These are phyloP conservation scores for Teunomyces cretensis DNA, from an alignment of 805 yeast genomes.

Conservation along the genomic window DNA sequence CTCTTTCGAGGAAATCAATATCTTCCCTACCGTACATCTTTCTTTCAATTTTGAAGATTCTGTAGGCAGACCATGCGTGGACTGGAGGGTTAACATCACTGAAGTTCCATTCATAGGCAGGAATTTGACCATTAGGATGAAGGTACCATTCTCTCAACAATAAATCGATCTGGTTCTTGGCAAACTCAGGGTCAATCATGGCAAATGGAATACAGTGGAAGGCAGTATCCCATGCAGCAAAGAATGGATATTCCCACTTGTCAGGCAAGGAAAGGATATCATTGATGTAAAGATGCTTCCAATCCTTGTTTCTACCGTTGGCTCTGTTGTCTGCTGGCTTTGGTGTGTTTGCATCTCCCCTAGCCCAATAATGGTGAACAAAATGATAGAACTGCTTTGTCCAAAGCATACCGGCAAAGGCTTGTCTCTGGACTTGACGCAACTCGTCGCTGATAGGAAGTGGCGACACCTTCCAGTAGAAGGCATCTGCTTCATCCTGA, in stretches of 20 bases:
- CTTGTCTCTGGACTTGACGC: slow-evolving; percentile 85
- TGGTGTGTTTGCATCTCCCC: slow-evolving; percentile 76
- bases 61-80: slow-evolving; percentile 91
- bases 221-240: slow-evolving; percentile 96
- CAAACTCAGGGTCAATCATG: slow-evolving; percentile 90
- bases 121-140: slow-evolving; percentile 98
- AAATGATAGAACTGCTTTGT: slow-evolving; percentile 88
- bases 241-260: slow-evolving; percentile 94
- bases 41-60: slow-evolving; percentile 84
- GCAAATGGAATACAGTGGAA: slow-evolving; percentile 93
- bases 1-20: slow-evolving; percentile 81
- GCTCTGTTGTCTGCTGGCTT: slow-evolving; percentile 81
- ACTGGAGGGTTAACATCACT: slow-evolving; percentile 97
- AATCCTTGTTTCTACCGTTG: slow-evolving; percentile 81
- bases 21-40: slow-evolving; percentile 83
- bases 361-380: slow-evolving; percentile 80
- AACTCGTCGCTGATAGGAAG: slow-evolving; percentile 78
- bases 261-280: slow-evolving; percentile 89
- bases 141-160: slow-evolving; percentile 93
- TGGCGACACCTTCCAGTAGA: slow-evolving; percentile 86
- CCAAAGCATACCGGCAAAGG: slow-evolving; percentile 93
- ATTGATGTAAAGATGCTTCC: slow-evolving; percentile 87
- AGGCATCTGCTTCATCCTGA: slow-evolving; percentile 87
- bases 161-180: slow-evolving; percentile 82
- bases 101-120: slow-evolving; percentile 96